phyloP scores from a whole-genome alignment of 2,329 filamentous ascomycete species.

The Hymenoscyphus linearis region DNA sequence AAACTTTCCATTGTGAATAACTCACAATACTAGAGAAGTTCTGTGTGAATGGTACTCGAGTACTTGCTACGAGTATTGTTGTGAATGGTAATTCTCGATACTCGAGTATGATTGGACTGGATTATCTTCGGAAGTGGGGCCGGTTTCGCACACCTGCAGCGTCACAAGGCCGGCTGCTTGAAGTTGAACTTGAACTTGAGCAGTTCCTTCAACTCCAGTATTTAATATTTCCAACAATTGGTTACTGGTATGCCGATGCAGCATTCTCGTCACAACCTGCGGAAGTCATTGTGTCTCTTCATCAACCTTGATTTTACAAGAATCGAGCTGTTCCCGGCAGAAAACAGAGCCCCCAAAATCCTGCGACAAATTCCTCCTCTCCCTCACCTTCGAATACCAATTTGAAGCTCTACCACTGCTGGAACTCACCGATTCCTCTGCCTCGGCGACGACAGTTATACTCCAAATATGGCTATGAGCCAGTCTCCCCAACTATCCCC shows the following conservation, averaged over 20 bases:
- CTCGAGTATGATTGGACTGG: too few species aligned
- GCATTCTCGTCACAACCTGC: not conserved
- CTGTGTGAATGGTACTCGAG: too few species aligned
- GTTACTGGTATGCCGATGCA: not conserved
- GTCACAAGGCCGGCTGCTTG: too few species aligned
- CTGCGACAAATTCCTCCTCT: not conserved
- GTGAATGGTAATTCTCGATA: too few species aligned
- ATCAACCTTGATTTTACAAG: not conserved
- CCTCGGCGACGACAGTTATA: not conserved
- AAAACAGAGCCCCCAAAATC: not conserved
- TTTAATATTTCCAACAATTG: not conserved
- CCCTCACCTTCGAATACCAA: not conserved
- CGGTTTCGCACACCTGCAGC: too few species aligned
- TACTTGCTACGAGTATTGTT: too few species aligned
- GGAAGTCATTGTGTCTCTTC: not conserved
- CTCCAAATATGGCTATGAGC: slow-evolving; percentile 25
- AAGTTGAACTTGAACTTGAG: too few species aligned
- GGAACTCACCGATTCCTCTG: not conserved
- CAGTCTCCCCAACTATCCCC: slow-evolving; percentile 29
- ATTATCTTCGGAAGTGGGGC: too few species aligned
- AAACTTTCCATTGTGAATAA: too few species aligned
- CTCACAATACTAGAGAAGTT: too few species aligned
- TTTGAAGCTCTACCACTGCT: not conserved
- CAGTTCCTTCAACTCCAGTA: not conserved
- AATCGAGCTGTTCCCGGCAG: not conserved